Evolutionary conservation across 2,329 filamentous ascomycete genomes (phyloP).

Genomic region (Diplodia corticola): DNA sequence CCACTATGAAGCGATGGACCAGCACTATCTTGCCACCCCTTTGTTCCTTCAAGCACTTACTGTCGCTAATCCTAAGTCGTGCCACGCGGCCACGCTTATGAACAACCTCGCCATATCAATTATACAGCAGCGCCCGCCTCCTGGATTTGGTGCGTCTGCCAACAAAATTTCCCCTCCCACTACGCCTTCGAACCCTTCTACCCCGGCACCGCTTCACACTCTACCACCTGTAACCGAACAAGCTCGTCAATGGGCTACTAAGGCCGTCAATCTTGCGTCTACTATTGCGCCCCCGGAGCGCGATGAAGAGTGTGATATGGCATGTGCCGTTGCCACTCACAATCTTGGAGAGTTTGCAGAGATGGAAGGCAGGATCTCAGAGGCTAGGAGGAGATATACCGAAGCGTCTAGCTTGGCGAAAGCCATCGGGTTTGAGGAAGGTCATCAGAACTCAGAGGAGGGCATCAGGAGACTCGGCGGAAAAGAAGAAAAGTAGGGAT

Average conservation of each 20-base stretch:
- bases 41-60: constrained; percentile 83
- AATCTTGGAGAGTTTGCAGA: constrained; percentile 84
- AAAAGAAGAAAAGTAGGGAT: constrained; percentile 3
- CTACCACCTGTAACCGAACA: constrained; percentile 61
- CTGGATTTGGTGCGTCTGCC: not conserved
- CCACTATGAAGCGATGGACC: constrained; percentile 71
- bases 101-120: constrained; percentile 77
- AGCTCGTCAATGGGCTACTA: constrained; percentile 75
- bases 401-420: constrained; percentile 64
- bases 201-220: constrained; percentile 35
- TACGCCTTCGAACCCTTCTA: constrained; percentile 41
- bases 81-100: constrained; percentile 83
- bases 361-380: constrained; percentile 64
- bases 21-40: constrained; percentile 79
- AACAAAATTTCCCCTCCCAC: constrained; percentile 23
- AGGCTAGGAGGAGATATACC: constrained; percentile 68
- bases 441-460: constrained; percentile 43
- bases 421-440: constrained; percentile 50
- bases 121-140: constrained; percentile 57
- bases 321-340: constrained; percentile 80
- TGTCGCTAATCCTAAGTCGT: constrained; percentile 63
- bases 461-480: constrained; percentile 40
- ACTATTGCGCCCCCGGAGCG: constrained; percentile 66
- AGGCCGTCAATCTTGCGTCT: constrained; percentile 68
- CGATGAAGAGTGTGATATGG: constrained; percentile 77